A percentile compares a stretch with the other conserved stretches of the same genome.
These are phyloP conservation scores for Aspergillus pseudoglaucus DNA, from an alignment of 2,329 filamentous ascomycete species.

Conservation along the genomic window DNA sequence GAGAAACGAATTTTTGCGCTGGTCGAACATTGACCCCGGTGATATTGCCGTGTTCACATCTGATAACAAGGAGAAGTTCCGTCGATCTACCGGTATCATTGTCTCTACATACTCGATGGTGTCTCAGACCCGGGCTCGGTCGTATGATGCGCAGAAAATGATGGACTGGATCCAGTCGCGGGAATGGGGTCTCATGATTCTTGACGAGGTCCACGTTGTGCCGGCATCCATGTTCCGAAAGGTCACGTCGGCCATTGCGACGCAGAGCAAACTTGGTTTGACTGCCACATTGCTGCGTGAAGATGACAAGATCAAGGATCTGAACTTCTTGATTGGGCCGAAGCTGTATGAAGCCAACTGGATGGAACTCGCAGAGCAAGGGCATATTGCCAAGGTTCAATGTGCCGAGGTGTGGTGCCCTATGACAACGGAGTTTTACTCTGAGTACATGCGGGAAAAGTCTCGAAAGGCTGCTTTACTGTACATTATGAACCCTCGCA, in stretches of 20 bases:
- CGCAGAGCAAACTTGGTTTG: conserved; percentile 88
- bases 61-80: conserved; percentile 80
- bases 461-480: conserved; percentile 63
- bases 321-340: conserved; percentile 95
- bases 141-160: conserved; percentile 92
- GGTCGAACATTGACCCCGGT: conserved; percentile 95
- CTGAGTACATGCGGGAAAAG: conserved; percentile 74
- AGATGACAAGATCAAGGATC: conserved; percentile 95
- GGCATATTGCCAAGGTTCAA: conserved; percentile 93
- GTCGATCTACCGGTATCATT: conserved; percentile 87
- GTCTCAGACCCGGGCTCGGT: conserved; percentile 78
- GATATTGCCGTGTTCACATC: conserved; percentile 94
- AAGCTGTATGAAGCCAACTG: conserved; percentile 98
- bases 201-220: conserved; percentile 97
- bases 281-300: conserved; percentile 92
- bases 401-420: conserved; percentile 99
- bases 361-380: conserved; percentile 97
- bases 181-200: conserved; percentile 95
- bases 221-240: conserved; percentile 94
- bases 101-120: conserved; percentile 99
- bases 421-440: conserved; percentile 98
- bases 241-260: conserved; percentile 87
- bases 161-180: conserved; percentile 86
- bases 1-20: conserved; percentile 93
- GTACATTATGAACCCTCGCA: conserved; percentile 95